Conservation (phyloP, 2,329 filamentous ascomycete species). For the Mollisiaceae sp. region DNA sequence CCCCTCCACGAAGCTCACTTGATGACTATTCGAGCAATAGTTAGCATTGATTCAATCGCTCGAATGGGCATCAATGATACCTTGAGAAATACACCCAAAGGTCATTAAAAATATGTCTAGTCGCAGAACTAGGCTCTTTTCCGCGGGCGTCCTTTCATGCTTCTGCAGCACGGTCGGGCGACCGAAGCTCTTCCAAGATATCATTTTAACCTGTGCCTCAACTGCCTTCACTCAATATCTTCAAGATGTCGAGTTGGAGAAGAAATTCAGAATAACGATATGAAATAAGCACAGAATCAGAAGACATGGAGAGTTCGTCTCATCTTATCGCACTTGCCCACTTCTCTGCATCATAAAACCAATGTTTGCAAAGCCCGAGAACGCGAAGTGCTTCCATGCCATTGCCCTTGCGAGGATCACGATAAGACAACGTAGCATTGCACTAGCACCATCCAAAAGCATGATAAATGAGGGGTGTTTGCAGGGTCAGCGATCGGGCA, state of each 20-base stretch:
- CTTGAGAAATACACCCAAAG: conserved; percentile 48
- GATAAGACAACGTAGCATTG: background rate
- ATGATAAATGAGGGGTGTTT: background rate
- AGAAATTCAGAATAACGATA: background rate
- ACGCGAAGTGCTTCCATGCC: background rate
- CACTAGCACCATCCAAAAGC: background rate
- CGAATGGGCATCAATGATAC: conserved; percentile 44
- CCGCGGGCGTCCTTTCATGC: conserved; percentile 40
- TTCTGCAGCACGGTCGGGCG: conserved; percentile 24
- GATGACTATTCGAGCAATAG: conserved; percentile 39
- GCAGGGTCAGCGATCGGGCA: conserved; percentile 12
- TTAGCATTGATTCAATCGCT: background rate
- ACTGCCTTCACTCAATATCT: background rate
- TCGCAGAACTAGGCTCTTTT: conserved; percentile 45
- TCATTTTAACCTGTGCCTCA: conserved; percentile 14
- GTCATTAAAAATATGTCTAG: conserved; percentile 48
- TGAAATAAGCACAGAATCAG: background rate
- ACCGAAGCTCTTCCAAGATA: conserved; percentile 19
- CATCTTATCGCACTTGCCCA: conserved; percentile 3
- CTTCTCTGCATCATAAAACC: background rate
- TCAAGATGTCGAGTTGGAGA: background rate
- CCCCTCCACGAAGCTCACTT: conserved; percentile 43
- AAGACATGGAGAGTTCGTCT: background rate
- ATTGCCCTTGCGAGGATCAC: background rate
- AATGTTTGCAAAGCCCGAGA: background rate